Evolutionary conservation across 148 eudicot species (phyloP).

Genomic region (Salicornia ramosissima): DNA sequence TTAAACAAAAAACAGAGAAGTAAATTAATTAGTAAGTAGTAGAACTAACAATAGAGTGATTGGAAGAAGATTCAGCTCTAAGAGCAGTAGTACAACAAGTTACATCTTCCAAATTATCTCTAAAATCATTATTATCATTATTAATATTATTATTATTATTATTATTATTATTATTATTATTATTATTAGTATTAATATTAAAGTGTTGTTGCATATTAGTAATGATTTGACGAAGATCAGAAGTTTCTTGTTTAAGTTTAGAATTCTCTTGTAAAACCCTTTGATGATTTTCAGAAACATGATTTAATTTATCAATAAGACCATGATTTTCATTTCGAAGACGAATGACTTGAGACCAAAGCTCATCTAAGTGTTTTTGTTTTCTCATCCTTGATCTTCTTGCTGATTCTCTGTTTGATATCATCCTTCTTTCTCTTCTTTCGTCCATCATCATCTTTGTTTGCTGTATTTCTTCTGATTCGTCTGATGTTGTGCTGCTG

Average conservation of each 20-base stretch:
- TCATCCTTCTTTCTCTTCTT: constrained; percentile 73
- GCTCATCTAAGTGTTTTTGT: constrained; percentile 77
- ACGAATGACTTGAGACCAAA: constrained; percentile 56
- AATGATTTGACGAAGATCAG: constrained; percentile 48
- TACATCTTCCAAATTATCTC: constrained; percentile 57
- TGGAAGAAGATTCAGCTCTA: constrained; percentile 44
- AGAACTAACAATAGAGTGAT: constrained; percentile 37
- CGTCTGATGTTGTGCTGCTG: constrained; percentile 65
- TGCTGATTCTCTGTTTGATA: constrained; percentile 85
- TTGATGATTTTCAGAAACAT: constrained; percentile 43
- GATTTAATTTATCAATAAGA: constrained; percentile 50
- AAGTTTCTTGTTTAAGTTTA: constrained; percentile 59
- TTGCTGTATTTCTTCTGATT: constrained; percentile 46
- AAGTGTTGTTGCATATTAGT: constrained; percentile 45
- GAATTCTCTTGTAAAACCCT: constrained; percentile 51
- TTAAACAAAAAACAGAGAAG: too few species aligned
- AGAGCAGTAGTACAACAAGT: constrained; percentile 46
- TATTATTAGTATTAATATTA: constrained; percentile 26
- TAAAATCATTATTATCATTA: constrained; percentile 27
- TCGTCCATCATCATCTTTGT: constrained; percentile 50
- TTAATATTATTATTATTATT: constrained; percentile 9
- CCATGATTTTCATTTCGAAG: constrained; percentile 53
- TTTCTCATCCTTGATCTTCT: constrained; percentile 86
- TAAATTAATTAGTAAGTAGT: constrained; percentile 30
- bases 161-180: neutral